Base-by-base conservation (phyloP, 345 rosid species). In the Syzygium jambos region DNA sequence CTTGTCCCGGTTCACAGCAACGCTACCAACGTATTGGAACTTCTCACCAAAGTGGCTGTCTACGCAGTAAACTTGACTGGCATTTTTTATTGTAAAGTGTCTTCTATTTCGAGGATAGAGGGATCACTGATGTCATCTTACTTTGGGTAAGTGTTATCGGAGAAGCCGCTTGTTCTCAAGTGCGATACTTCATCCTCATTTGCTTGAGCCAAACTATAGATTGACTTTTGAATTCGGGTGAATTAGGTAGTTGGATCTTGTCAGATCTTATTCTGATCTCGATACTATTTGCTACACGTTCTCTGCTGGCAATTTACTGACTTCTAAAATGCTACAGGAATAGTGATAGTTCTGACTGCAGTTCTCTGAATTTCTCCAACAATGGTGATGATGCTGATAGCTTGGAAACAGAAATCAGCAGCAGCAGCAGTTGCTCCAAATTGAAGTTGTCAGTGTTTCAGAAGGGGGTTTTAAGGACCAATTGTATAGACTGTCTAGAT, bases 401-500 rank as follows among this genome's bases (percentile, higher is more conserved):
- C 86, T 51, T 87, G 56, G 92, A 88, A 77, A 88, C 55, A 57
- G 94, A 89, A 87, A 87, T 52, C 85, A 87, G 87, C 80, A 88
- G 85, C 68, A 83, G 80, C 51, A 89, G 88, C 49, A 78, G 84
- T 87, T 91, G 85, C 88, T 90, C 90, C 85, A 91, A 52, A 90
- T 34, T 90, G 85, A 93, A 91, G 87, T 90, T 84, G 65, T 94
- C 94, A 21, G 90, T 91, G 92, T 90, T 96, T 89, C 99, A 98
- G 92, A 94, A 90, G 25, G 99, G 99, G 85, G 93, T 98, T 87
- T 90, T 98, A 77, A 93, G 99, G 93, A 98, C 99, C 88, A 98
- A 98, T 86, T 98, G 99, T 93, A 96, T 98, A 78, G 99, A 98
- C 90, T 98, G 99, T 91, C 89, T 98, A 86, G 99, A 98, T 89